phyloP scores from a whole-genome alignment of 768 basidiomycete genomes.

The Kwoniella pini region DNA sequence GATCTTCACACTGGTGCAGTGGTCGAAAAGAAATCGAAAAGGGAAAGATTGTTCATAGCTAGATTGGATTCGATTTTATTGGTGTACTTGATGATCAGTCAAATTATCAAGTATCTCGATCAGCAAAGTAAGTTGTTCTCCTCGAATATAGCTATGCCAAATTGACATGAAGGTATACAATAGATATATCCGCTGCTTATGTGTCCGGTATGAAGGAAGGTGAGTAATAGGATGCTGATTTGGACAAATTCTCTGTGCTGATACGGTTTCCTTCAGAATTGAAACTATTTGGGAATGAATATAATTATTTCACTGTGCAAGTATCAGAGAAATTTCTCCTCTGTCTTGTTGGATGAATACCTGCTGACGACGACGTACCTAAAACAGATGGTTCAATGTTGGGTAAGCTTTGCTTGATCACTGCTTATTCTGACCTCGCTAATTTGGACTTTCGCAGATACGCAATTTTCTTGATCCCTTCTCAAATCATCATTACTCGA shows the following conservation, averaged over 20 bases:
- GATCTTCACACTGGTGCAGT: slow-evolving; percentile 34
- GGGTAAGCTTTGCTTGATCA: slow-evolving; percentile 16
- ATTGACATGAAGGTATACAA: background rate
- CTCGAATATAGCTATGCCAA: no score
- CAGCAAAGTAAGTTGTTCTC: slow-evolving; percentile 22
- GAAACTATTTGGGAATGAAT: slow-evolving; percentile 37
- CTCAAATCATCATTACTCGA: slow-evolving; percentile 24
- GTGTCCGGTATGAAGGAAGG: slow-evolving; percentile 50
- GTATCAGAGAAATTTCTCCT: no score
- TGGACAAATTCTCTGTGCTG: no score
- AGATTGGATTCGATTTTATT: slow-evolving; percentile 38
- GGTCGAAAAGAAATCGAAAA: slow-evolving; percentile 30
- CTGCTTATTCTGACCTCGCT: background rate
- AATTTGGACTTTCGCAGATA: background rate
- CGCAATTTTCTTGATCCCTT: slow-evolving; percentile 18
- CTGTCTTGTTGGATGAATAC: background rate
- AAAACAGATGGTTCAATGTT: slow-evolving; percentile 35
- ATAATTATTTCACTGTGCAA: slow-evolving; percentile 45
- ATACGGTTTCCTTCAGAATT: background rate
- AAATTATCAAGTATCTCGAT: slow-evolving; percentile 45
- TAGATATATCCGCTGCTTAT: slow-evolving; percentile 28
- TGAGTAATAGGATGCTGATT: slow-evolving; percentile 2
- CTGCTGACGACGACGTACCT: background rate
- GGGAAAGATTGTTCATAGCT: slow-evolving; percentile 31
- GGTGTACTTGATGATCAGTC: slow-evolving; percentile 31